A percentile compares a stretch with the other conserved stretches of the same genome.
Evolutionary conservation across 345 rosid genomes (phyloP).

Genomic region (Hibiscus tridactylites): DNA sequence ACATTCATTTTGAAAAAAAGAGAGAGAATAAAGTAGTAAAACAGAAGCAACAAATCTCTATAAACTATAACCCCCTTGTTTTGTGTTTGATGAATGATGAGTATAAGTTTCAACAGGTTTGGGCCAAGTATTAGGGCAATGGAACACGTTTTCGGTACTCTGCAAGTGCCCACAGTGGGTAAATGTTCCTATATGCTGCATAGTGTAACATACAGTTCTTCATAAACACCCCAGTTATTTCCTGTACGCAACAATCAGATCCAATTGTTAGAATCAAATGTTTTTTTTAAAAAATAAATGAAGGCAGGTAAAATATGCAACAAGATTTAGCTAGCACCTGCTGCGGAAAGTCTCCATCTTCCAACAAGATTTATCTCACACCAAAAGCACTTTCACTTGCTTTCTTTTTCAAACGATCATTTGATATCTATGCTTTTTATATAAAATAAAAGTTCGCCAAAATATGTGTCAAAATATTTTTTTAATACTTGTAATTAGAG

Average conservation of each 20-base stretch:
- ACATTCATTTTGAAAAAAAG: too few species aligned
- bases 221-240: constrained; percentile 68
- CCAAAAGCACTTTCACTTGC: neutral
- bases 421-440: neutral
- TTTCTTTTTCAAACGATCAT: neutral
- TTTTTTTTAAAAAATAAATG: too few species aligned
- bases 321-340: neutral
- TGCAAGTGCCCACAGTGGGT: constrained; percentile 1
- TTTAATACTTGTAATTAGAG: too few species aligned
- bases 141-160: neutral
- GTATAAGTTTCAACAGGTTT: neutral
- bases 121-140: neutral
- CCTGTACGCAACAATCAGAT: constrained; percentile 19
- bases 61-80: too few species aligned
- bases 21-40: too few species aligned
- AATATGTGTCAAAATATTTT: neutral
- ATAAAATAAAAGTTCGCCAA: neutral
- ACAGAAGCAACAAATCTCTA: too few species aligned
- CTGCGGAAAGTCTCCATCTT: neutral
- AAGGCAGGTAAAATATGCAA: neutral
- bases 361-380: neutral
- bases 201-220: constrained; percentile 74
- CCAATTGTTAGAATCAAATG: neutral
- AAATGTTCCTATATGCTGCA: neutral
- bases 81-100: too few species aligned